Conservation (phyloP, 495 filamentous ascomycete species). For the Aspergillus asperescens region DNA sequence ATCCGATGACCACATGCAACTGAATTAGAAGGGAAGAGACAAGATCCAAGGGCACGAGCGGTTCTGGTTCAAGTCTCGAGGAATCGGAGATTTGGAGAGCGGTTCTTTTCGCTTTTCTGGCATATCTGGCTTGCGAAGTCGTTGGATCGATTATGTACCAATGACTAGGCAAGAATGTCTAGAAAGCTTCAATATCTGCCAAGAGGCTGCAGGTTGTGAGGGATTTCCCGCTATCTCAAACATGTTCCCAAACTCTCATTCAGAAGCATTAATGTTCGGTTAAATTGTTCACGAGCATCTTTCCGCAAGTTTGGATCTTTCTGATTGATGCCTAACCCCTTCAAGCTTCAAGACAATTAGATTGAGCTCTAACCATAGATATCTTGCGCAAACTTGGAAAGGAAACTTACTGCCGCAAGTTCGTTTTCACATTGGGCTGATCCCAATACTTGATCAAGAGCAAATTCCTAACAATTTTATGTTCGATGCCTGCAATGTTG, state of each 20-base stretch:
- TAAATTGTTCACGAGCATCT: slow-evolving; percentile 51
- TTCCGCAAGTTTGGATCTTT: slow-evolving; percentile 28
- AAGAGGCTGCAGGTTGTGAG: background rate
- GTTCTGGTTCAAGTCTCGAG: too few species aligned
- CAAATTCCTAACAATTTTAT: slow-evolving; percentile 73
- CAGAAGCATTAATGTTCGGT: slow-evolving; percentile 62
- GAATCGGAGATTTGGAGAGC: too few species aligned
- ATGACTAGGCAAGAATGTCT: too few species aligned
- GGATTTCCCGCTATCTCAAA: slow-evolving; percentile 44
- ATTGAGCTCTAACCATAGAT: background rate
- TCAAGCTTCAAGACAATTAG: slow-evolving; percentile 30
- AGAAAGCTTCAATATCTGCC: background rate
- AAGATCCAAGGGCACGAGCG: too few species aligned
- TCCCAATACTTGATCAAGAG: slow-evolving; percentile 57
- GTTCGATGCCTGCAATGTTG: slow-evolving; percentile 63
- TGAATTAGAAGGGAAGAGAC: background rate
- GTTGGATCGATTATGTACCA: too few species aligned
- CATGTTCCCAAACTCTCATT: slow-evolving; percentile 68
- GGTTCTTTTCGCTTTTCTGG: too few species aligned
- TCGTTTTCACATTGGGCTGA: slow-evolving; percentile 33
- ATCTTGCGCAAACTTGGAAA: background rate
- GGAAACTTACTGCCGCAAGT: slow-evolving; percentile 34
- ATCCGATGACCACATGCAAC: too few species aligned
- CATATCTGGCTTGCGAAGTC: too few species aligned
- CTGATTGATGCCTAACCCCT: slow-evolving; percentile 26